Conservation (phyloP, 164 flowering plant species). For the Aristolochia contorta region DNA sequence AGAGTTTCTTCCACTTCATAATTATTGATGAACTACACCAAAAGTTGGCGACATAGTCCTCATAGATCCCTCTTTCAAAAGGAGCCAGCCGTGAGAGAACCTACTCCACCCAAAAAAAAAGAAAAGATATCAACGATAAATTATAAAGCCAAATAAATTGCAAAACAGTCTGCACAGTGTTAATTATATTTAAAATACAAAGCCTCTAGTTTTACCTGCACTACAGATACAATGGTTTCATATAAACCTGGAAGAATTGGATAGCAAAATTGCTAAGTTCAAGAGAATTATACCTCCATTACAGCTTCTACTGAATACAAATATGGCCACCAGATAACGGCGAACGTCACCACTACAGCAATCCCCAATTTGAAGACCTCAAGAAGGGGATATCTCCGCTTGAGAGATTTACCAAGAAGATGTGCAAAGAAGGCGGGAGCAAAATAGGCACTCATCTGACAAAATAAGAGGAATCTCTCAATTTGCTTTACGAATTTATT, state of each 20-base stretch:
- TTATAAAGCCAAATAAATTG: too few relatives aligned
- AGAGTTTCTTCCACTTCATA: constrained; percentile 80
- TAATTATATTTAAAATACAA: not conserved
- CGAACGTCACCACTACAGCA: constrained; percentile 68
- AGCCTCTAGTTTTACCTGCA: not conserved
- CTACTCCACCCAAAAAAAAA: constrained; percentile 24
- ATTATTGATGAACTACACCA: constrained; percentile 83
- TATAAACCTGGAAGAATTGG: too few relatives aligned
- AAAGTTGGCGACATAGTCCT: constrained; percentile 95
- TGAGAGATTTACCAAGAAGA: constrained; percentile 73
- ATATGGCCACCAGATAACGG: constrained; percentile 88
- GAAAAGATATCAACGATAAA: not conserved
- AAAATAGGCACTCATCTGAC: constrained; percentile 94
- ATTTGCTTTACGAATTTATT: not conserved
- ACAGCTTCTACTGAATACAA: constrained; percentile 51
- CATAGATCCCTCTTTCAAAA: constrained; percentile 89
- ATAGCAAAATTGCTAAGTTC: too few relatives aligned
- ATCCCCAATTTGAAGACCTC: constrained; percentile 65
- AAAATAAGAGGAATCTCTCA: constrained; percentile 1
- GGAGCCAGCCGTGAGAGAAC: constrained; percentile 91
- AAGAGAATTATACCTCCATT: constrained; percentile 32
- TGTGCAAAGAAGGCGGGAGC: constrained; percentile 94
- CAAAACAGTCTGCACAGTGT: too few relatives aligned
- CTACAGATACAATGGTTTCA: not conserved
- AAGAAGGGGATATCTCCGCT: constrained; percentile 47